These are phyloP conservation scores for Strobilomyces echinocephalus DNA, from an alignment of 768 basidiomycete genomes.

Conservation along the genomic window DNA sequence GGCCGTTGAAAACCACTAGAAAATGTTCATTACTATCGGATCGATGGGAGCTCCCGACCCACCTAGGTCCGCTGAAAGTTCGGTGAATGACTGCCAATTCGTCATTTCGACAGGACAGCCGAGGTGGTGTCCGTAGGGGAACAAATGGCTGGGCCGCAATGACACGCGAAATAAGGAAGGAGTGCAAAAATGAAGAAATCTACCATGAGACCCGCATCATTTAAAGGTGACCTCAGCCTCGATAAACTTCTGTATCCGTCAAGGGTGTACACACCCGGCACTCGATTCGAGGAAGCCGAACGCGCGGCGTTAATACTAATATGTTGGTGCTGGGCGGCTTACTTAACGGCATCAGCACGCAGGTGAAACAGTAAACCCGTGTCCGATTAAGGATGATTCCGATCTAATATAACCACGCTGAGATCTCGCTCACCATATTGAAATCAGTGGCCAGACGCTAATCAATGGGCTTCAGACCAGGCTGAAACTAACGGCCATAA, in stretches of 20 bases:
- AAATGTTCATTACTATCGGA: background rate
- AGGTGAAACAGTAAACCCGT: slow-evolving; percentile 7
- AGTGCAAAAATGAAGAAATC: background rate
- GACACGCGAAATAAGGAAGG: background rate
- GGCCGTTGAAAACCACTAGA: slow-evolving; percentile 35
- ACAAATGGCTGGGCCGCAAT: background rate
- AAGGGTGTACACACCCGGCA: background rate
- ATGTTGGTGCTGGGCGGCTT: slow-evolving; percentile 5
- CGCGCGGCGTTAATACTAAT: slow-evolving; percentile 8
- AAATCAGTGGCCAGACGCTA: background rate
- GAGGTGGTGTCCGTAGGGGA: background rate
- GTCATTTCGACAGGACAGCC: slow-evolving; percentile 29
- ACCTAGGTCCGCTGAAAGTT: slow-evolving; percentile 36
- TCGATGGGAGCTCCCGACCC: slow-evolving; percentile 10
- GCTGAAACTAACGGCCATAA: background rate
- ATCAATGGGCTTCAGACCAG: background rate
- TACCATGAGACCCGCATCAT: background rate
- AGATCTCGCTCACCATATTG: slow-evolving; percentile 1
- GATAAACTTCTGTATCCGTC: slow-evolving; percentile 13
- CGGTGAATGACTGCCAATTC: slow-evolving; percentile 37
- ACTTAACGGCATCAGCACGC: slow-evolving; percentile 16
- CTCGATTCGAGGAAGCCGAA: slow-evolving; percentile 18
- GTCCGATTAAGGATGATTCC: slow-evolving; percentile 5
- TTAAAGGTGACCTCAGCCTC: slow-evolving; percentile 7
- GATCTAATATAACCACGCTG: background rate